Conservation (phyloP, 1,284 basidiomycete species). For the Ganoderma sinense region DNA sequence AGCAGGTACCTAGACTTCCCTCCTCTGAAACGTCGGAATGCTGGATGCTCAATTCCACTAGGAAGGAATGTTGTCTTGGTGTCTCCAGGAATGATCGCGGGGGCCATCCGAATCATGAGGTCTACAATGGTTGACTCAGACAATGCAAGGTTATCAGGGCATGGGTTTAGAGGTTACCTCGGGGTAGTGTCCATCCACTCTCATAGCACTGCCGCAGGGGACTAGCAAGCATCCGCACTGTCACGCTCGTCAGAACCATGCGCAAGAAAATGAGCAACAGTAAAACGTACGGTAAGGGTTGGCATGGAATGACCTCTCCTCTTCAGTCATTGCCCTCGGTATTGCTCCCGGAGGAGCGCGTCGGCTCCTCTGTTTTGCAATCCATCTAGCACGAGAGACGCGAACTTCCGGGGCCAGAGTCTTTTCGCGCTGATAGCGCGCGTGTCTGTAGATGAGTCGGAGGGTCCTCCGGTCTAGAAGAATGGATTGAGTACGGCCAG, state of each 20-base stretch:
- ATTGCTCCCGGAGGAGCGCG: slow-evolving; percentile 40
- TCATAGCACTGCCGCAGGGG: slow-evolving; percentile 64
- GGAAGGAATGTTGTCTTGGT: slow-evolving; percentile 52
- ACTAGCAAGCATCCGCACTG: slow-evolving; percentile 76
- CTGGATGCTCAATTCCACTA: slow-evolving; percentile 73
- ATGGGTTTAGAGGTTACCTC: slow-evolving; percentile 48
- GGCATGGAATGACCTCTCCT: slow-evolving; percentile 72
- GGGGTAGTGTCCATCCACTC: slow-evolving; percentile 61
- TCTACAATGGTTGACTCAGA: slow-evolving; percentile 47
- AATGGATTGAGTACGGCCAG: slow-evolving; percentile 33
- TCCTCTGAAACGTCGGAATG: slow-evolving; percentile 55
- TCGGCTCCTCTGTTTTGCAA: slow-evolving; percentile 6
- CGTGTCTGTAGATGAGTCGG: slow-evolving; percentile 28
- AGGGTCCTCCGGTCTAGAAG: slow-evolving; percentile 31
- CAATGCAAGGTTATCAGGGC: slow-evolving; percentile 10
- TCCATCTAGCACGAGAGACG: slow-evolving; percentile 16
- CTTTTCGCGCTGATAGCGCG: slow-evolving; percentile 28
- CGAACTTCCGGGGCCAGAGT: slow-evolving; percentile 18
- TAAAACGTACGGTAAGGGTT: slow-evolving; percentile 74
- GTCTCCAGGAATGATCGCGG: slow-evolving; percentile 49
- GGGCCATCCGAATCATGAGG: slow-evolving; percentile 68
- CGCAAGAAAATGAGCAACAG: too few species aligned
- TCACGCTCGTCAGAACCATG: neutral
- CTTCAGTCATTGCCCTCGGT: slow-evolving; percentile 62
- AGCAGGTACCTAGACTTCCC: slow-evolving; percentile 58